Base-by-base conservation (phyloP, 2,329 filamentous ascomycete genomes). In the Fusarium sp. region DNA sequence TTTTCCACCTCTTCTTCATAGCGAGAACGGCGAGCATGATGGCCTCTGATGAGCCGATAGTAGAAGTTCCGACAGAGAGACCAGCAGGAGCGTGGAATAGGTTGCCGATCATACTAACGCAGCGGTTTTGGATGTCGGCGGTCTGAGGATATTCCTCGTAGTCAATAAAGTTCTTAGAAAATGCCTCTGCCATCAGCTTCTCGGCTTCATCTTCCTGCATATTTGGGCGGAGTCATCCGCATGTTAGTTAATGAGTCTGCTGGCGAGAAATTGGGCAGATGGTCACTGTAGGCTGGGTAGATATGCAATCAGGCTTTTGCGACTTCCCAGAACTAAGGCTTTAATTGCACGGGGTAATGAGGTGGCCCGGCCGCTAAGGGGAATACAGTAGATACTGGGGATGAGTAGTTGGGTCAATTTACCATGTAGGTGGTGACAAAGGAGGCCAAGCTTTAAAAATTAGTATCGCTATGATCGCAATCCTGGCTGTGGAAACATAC, bases 341-440 rank as follows among this genome's bases (percentile, higher is more conserved):
- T 24, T 24, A 24, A 24, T 24, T 24, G 22, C 22, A 24, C 22
- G 22, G 22, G 22, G 22, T 24, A 24, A 24, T 24, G 22, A 24
- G 22, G 22, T 24, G 22, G 22, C 22, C 22, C 22, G 22, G 22
- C 22, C 22, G 22, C 22, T 24, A 24, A 24, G 22, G 22, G 22
- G 22, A 24, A 24, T 24, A 24, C 22, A 24, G 22, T 24, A 24
- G 22, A 14, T 43, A 20, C 52, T 20, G 63, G 45, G 52, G 34
- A 27, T 40, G 49, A 50, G 53, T 20, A 43, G 44, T 24, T 24
- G 40, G 54, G 43, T 30, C 22, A 25, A 73, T 82, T 74, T 84
- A 93, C 92, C 94, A 97, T 98, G 84, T 97, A 98, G 1, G 95
- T 98, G 3, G 95, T 97, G 72, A 97, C 94, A 77, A 98, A 98